phyloP scores from a whole-genome alignment of 2,329 filamentous ascomycete genomes.

The Cladorrhinum sp. region DNA sequence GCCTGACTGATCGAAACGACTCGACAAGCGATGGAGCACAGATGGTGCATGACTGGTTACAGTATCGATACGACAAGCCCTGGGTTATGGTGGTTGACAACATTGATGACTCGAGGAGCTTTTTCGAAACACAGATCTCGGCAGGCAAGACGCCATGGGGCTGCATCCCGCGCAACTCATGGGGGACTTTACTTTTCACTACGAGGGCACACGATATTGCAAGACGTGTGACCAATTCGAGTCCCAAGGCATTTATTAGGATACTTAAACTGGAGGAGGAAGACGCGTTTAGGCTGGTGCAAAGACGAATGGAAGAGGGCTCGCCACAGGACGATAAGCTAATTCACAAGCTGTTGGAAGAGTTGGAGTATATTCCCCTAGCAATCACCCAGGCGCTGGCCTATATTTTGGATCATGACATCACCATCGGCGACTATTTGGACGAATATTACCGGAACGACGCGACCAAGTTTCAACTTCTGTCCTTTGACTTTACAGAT shows the following conservation, averaged over 20 bases:
- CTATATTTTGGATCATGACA: neutral
- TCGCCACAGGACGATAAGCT: neutral
- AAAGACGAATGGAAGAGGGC: neutral
- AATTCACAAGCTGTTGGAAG: neutral
- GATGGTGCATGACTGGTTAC: neutral
- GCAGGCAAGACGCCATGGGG: neutral
- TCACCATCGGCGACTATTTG: neutral
- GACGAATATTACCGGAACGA: neutral
- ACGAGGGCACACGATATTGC: neutral
- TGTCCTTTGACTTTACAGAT: neutral
- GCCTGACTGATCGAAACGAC: neutral
- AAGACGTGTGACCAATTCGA: neutral
- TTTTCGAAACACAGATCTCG: neutral
- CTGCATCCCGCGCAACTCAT: neutral
- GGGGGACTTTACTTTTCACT: neutral
- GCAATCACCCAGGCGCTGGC: neutral
- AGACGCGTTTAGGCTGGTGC: neutral
- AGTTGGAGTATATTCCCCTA: neutral
- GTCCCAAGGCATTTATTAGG: neutral
- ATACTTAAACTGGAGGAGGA: neutral
- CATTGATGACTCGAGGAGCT: neutral
- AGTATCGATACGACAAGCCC: neutral
- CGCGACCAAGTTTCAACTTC: neutral
- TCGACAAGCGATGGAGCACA: neutral
- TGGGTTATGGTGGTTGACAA: neutral